Evolutionary conservation across 2,329 filamentous ascomycete species (phyloP).

Genomic region (Alternaria hordeiaustralica): DNA sequence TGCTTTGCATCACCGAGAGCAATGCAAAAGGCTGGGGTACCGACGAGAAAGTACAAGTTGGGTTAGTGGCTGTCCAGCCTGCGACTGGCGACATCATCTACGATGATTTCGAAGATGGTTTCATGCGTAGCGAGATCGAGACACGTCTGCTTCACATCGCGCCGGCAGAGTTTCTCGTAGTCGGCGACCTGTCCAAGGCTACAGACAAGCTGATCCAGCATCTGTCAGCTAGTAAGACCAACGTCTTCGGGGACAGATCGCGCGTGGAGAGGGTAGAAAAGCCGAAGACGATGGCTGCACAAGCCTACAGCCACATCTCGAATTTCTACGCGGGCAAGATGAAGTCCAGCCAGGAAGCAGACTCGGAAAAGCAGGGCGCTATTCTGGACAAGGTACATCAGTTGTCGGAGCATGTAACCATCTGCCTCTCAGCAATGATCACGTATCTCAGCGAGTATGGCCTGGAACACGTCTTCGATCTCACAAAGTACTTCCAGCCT

Average conservation of each 20-base stretch:
- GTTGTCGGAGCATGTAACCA: constrained; percentile 82
- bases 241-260: constrained; percentile 89
- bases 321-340: constrained; percentile 91
- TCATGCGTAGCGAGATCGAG: constrained; percentile 96
- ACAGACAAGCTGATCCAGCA: constrained; percentile 93
- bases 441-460: constrained; percentile 90
- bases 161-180: constrained; percentile 91
- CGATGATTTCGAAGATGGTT: constrained; percentile 94
- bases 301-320: constrained; percentile 87
- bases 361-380: constrained; percentile 54
- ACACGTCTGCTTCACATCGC: constrained; percentile 94
- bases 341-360: constrained; percentile 55
- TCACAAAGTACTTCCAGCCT: constrained; percentile 96
- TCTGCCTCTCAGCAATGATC: constrained; percentile 97
- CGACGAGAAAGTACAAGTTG: constrained; percentile 92
- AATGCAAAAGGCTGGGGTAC: constrained; percentile 80
- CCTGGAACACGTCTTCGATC: constrained; percentile 90
- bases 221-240: constrained; percentile 84
- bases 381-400: constrained; percentile 86
- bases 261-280: constrained; percentile 81
- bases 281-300: constrained; percentile 79
- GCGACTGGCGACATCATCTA: constrained; percentile 96
- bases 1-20: constrained; percentile 89
- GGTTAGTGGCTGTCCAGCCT: constrained; percentile 91
- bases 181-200: constrained; percentile 86